Evolutionary conservation across 179 eudicot genomes (phyloP).

Genomic region (Camellia oleifera): DNA sequence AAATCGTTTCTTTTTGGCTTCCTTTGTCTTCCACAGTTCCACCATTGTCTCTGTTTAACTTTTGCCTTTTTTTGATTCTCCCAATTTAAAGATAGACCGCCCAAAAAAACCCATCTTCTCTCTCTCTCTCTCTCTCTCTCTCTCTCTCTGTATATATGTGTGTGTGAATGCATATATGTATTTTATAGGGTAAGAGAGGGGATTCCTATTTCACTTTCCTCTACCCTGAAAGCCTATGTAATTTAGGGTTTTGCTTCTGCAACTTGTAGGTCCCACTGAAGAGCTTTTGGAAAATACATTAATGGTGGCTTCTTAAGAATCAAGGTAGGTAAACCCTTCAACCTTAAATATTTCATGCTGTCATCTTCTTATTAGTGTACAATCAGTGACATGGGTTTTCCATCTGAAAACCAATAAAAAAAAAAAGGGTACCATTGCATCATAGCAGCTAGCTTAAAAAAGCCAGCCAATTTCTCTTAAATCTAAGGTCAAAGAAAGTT

Average conservation of each 20-base stretch:
- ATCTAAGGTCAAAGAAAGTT: constrained; percentile 5
- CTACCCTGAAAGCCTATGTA: background rate
- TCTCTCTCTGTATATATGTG: background rate
- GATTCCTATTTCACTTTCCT: constrained; percentile 6
- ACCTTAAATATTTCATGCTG: constrained; percentile 10
- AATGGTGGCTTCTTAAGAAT: constrained; percentile 20
- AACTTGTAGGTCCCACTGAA: constrained; percentile 23
- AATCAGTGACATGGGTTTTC: constrained; percentile 19
- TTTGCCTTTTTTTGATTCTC: no score
- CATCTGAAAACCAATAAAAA: background rate
- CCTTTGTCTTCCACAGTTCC: background rate
- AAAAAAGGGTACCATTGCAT: background rate
- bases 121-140: background rate
- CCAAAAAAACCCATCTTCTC: no score
- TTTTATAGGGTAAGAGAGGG: background rate
- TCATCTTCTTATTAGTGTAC: constrained; percentile 25
- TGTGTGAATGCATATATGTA: background rate
- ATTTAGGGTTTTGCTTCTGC: constrained; percentile 29
- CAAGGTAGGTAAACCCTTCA: constrained; percentile 34
- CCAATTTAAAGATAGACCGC: background rate
- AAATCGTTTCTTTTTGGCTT: constrained; percentile 1
- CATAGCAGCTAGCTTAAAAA: background rate
- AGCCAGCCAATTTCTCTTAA: background rate
- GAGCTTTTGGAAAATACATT: constrained; percentile 3
- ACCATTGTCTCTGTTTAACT: no score